Conservation (phyloP, 805 yeast genomes). For the Ogataea philodendri region DNA sequence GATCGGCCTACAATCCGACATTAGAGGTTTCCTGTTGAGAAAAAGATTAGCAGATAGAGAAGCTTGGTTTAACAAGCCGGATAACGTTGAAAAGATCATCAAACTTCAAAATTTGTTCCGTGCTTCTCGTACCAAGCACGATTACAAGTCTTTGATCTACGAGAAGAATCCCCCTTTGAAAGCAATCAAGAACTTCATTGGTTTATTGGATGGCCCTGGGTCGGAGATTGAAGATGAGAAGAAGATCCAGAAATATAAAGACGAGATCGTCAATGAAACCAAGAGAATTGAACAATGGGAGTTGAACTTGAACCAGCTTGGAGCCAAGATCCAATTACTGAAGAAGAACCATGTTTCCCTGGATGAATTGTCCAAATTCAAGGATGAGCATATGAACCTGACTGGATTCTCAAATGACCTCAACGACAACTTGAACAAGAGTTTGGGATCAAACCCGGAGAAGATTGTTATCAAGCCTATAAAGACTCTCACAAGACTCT, state of each 20-base stretch:
- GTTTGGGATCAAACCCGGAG: conserved; percentile 22
- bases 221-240: conserved; percentile 75
- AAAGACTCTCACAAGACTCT: conserved; percentile 56
- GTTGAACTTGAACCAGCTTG: conserved; percentile 69
- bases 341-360: conserved; percentile 77
- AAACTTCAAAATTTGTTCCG: conserved; percentile 73
- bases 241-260: conserved; percentile 62
- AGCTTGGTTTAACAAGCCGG: conserved; percentile 46
- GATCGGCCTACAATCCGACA: conserved; percentile 49
- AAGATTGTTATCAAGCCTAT: conserved; percentile 37
- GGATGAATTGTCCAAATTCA: conserved; percentile 56
- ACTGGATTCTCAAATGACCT: conserved; percentile 27
- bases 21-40: conserved; percentile 50
- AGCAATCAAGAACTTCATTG: conserved; percentile 74
- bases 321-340: conserved; percentile 72
- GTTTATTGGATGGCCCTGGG: conserved; percentile 59
- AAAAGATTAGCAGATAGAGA: conserved; percentile 32
- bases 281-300: conserved; percentile 69
- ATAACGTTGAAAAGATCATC: conserved; percentile 58
- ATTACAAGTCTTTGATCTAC: conserved; percentile 69
- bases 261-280: conserved; percentile 67
- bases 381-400: conserved; percentile 34
- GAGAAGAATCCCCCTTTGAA: conserved; percentile 75
- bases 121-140: conserved; percentile 62
- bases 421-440: conserved; percentile 25